Conservation (phyloP, 106 monocot genomes). For the Amphibolis antarctica region DNA sequence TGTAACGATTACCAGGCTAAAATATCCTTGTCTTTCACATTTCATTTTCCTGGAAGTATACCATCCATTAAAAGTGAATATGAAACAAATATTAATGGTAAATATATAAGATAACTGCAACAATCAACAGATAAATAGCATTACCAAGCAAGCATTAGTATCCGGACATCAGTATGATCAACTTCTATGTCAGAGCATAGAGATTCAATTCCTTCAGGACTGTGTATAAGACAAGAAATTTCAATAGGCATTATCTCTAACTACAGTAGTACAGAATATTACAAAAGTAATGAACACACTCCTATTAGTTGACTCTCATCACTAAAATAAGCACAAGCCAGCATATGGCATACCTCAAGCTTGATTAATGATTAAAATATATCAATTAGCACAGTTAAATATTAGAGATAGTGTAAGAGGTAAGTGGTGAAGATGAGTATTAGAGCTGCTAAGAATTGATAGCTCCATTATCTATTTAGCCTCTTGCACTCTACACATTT, state of each 20-base stretch:
- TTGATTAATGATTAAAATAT: too few species aligned
- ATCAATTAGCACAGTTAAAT: too few species aligned
- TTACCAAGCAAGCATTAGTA: constrained; percentile 98
- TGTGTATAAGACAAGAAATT: constrained; percentile 16
- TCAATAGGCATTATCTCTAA: not conserved
- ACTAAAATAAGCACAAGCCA: not conserved
- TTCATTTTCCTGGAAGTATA: constrained; percentile 71
- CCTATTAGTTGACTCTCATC: too few species aligned
- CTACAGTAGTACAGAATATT: not conserved
- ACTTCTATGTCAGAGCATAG: constrained; percentile 73
- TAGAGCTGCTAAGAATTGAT: too few species aligned
- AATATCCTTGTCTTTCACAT: constrained; percentile 79
- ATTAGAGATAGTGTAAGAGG: too few species aligned
- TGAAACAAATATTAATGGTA: not conserved
- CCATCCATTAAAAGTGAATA: not conserved
- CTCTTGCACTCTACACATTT: too few species aligned
- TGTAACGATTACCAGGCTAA: constrained; percentile 42
- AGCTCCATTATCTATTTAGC: too few species aligned
- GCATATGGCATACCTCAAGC: too few species aligned
- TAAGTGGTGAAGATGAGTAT: too few species aligned
- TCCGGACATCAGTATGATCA: constrained; percentile 79
- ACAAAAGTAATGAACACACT: not conserved
- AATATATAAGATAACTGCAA: not conserved
- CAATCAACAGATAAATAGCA: not conserved
- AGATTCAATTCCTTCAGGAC: constrained; percentile 89